Evolutionary conservation across 345 rosid genomes (phyloP).

Genomic region (Kandelia obovata): DNA sequence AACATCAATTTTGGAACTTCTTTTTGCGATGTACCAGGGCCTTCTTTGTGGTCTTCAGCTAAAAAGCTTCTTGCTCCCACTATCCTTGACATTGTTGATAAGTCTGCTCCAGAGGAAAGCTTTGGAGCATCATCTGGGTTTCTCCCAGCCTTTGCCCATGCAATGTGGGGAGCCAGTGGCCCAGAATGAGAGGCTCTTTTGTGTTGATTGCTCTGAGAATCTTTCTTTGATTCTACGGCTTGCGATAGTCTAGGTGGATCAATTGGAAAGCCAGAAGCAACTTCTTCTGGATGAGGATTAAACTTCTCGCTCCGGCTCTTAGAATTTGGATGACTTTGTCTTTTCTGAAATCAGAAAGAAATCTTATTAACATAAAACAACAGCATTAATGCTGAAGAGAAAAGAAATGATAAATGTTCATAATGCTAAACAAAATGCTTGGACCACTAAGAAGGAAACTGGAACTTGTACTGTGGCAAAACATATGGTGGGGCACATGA

Average conservation of each 20-base stretch:
- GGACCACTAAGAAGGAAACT: no score
- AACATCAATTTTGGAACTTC: conserved; percentile 61
- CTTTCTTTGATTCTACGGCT: conserved; percentile 53
- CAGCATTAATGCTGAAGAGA: neutral
- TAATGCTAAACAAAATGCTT: no score
- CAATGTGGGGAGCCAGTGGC: conserved; percentile 73
- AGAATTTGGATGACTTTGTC: conserved; percentile 62
- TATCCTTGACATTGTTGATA: conserved; percentile 51
- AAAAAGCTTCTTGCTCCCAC: conserved; percentile 51
- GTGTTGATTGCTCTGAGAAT: conserved; percentile 57
- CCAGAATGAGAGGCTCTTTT: conserved; percentile 93
- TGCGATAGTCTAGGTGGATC: conserved; percentile 95
- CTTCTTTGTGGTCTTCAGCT: conserved; percentile 51
- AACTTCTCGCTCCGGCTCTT: conserved; percentile 97
- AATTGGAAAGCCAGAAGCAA: conserved; percentile 96
- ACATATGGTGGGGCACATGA: no score
- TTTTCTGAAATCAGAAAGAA: conserved; percentile 52
- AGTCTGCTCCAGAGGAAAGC: conserved; percentile 50
- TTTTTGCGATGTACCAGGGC: conserved; percentile 39
- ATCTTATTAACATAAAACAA: neutral
- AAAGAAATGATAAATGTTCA: no score
- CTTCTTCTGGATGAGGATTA: conserved; percentile 94
- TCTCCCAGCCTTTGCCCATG: conserved; percentile 67
- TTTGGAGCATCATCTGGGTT: conserved; percentile 65
- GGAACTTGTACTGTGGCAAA: no score